phyloP scores from a whole-genome alignment of 495 filamentous ascomycete species.

The Penicillium chermesinum region DNA sequence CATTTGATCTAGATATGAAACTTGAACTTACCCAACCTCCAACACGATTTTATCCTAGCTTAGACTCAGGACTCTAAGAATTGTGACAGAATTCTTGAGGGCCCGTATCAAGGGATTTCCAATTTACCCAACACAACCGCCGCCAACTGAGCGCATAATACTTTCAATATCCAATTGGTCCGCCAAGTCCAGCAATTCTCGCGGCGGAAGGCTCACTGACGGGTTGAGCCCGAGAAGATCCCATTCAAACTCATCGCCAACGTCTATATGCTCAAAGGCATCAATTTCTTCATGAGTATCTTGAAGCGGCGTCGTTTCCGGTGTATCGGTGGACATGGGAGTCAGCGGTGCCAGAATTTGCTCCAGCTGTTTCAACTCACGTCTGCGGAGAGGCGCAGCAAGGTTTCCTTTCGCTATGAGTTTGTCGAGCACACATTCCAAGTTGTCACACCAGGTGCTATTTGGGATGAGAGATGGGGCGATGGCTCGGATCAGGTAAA shows the following conservation, averaged over 20 bases:
- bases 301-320: constrained; percentile 2
- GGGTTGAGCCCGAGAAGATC: constrained; percentile 24
- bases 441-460: constrained; percentile 24
- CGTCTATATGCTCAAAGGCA: constrained; percentile 17
- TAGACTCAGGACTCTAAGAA: not conserved
- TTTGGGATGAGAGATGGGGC: constrained; percentile 19
- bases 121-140: constrained; percentile 5
- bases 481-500: constrained; percentile 26
- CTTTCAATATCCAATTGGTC: constrained; percentile 29
- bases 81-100: not conserved
- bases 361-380: constrained; percentile 24
- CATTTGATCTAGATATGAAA: not conserved
- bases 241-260: constrained; percentile 26
- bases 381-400: constrained; percentile 21
- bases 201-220: constrained; percentile 23
- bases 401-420: constrained; percentile 23
- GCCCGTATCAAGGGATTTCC: not conserved
- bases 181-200: constrained; percentile 25
- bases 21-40: not conserved
- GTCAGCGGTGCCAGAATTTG: constrained; percentile 26
- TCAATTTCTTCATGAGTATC: constrained; percentile 14
- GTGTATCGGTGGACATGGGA: constrained; percentile 7
- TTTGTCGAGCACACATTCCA: constrained; percentile 23
- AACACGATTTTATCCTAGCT: no score
- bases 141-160: constrained; percentile 24